phyloP scores from a whole-genome alignment of 2,329 filamentous ascomycete species.

The Fusarium beomiforme region DNA sequence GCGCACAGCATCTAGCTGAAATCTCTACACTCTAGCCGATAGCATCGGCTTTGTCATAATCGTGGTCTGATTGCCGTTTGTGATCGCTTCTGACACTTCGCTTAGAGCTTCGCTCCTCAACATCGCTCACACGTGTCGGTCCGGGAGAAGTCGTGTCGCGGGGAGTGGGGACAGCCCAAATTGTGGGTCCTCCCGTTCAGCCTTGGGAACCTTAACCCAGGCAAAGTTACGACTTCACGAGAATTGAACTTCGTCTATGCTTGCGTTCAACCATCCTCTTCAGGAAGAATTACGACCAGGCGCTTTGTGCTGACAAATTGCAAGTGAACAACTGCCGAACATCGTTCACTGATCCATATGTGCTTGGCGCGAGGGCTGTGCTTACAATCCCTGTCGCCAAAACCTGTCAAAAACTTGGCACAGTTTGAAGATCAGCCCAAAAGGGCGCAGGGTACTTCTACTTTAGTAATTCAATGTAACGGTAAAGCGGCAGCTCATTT shows the following conservation, averaged over 20 bases:
- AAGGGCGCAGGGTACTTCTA: neutral
- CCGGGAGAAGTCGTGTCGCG: neutral
- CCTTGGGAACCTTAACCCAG: neutral
- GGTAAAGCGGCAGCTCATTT: neutral
- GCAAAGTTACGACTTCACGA: neutral
- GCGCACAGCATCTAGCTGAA: too few relatives aligned
- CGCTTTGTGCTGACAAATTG: neutral
- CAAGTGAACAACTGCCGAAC: neutral
- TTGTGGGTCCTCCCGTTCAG: neutral
- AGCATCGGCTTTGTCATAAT: too few relatives aligned
- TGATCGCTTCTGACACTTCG: neutral
- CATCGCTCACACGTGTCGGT: neutral
- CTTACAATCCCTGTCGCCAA: neutral
- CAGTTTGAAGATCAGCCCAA: neutral
- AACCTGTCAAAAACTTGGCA: neutral
- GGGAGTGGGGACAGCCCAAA: neutral
- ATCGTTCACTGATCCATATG: neutral
- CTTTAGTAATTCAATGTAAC: neutral
- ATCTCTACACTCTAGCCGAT: too few relatives aligned
- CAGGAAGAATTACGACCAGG: too few relatives aligned
- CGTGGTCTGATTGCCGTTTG: too few relatives aligned
- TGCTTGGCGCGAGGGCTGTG: neutral
- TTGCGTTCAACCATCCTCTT: neutral
- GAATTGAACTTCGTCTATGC: neutral
- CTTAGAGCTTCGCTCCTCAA: neutral